These are phyloP conservation scores for Penicillium arizonense DNA, from an alignment of 495 filamentous ascomycete genomes.

Conservation along the genomic window DNA sequence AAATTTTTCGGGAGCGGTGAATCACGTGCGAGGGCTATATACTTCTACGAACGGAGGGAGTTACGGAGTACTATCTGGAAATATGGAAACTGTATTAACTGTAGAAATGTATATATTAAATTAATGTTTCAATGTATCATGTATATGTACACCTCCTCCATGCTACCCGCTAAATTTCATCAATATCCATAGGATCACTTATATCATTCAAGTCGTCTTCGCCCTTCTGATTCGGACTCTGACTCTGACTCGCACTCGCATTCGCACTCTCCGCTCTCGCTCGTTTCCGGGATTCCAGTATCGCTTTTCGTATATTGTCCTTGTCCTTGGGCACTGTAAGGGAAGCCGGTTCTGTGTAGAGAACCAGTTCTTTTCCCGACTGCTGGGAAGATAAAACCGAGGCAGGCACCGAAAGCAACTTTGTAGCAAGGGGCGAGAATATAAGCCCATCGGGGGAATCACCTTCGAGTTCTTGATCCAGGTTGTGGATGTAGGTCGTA, in stretches of 20 bases:
- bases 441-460: slow-evolving; percentile 57
- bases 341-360: slow-evolving; percentile 75
- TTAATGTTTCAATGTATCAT: too few species aligned
- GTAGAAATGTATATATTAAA: too few species aligned
- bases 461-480: slow-evolving; percentile 79
- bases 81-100: too few species aligned
- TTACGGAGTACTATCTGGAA: too few species aligned
- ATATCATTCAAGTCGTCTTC: too few species aligned
- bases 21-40: slow-evolving; percentile 18
- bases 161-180: too few species aligned
- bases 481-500: slow-evolving; percentile 84
- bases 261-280: slow-evolving; percentile 27
- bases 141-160: too few species aligned
- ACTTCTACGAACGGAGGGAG: too few species aligned
- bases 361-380: slow-evolving; percentile 63
- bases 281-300: slow-evolving; percentile 76
- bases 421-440: slow-evolving; percentile 81
- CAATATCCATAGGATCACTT: too few species aligned
- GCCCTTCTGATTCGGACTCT: too few species aligned
- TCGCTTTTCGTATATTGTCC: slow-evolving; percentile 81
- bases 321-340: slow-evolving; percentile 68
- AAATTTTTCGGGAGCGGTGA: slow-evolving; percentile 29
- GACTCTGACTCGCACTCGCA: too few species aligned
- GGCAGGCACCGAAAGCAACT: slow-evolving; percentile 69
- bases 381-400: slow-evolving; percentile 52